Percentiles rank a stretch among this genome's conserved stretches.
phyloP scores from a whole-genome alignment of 805 yeast genomes.

The Wickerhamiella dianesei region DNA sequence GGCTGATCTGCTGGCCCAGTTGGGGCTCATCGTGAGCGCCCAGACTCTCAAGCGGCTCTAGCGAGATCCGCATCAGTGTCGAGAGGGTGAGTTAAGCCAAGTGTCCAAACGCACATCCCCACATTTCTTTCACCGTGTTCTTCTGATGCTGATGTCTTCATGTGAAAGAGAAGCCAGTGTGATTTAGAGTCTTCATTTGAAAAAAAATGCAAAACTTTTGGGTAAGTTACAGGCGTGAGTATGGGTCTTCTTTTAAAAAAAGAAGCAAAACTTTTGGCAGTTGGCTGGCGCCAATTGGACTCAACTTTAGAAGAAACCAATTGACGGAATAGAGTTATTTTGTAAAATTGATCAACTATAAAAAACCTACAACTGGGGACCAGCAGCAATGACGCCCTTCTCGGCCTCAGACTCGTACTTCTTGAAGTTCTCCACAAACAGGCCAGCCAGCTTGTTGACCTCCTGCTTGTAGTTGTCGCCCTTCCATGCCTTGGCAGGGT shows the following conservation, averaged over 20 bases:
- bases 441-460: conserved; percentile 51
- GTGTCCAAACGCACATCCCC: not conserved
- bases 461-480: conserved; percentile 42
- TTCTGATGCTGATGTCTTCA: too few relatives aligned
- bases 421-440: conserved; percentile 77
- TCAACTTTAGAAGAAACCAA: too few relatives aligned
- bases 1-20: conserved; percentile 35
- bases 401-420: conserved; percentile 76
- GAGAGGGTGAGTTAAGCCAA: not conserved
- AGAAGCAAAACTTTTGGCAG: too few relatives aligned
- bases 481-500: conserved; percentile 76
- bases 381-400: conserved; percentile 80
- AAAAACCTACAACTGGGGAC: conserved; percentile 49
- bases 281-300: too few relatives aligned
- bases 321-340: too few relatives aligned
- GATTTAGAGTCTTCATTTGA: too few relatives aligned
- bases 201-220: too few relatives aligned
- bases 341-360: too few relatives aligned
- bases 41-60: conserved; percentile 12
- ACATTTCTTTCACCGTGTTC: too few relatives aligned
- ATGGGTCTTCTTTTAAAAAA: too few relatives aligned
- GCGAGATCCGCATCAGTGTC: conserved; percentile 15
- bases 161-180: too few relatives aligned
- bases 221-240: too few relatives aligned
- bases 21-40: conserved; percentile 3